These are phyloP conservation scores for Punctularia strigosozonata DNA, from an alignment of 768 basidiomycete genomes.

Conservation along the genomic window DNA sequence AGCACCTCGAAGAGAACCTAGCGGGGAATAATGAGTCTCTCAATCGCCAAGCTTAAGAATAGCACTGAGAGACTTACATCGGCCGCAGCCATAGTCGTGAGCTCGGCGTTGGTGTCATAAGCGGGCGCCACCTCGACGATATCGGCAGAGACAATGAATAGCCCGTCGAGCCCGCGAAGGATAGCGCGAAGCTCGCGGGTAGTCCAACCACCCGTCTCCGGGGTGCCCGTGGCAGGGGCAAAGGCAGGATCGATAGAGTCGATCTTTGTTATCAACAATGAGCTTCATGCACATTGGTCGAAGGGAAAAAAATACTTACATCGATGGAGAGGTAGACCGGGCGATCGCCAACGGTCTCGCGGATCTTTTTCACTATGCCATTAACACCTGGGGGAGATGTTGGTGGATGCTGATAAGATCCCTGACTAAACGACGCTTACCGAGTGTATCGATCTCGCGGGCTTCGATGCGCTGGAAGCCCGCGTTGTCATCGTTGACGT, in stretches of 20 bases:
- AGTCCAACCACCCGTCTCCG: slow-evolving; percentile 78
- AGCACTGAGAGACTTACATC: slow-evolving; percentile 27
- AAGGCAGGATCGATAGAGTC: slow-evolving; percentile 75
- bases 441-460: slow-evolving; percentile 74
- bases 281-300: slow-evolving; percentile 2
- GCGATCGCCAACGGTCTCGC: slow-evolving; percentile 57
- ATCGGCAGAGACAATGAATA: slow-evolving; percentile 71
- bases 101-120: slow-evolving; percentile 58
- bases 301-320: slow-evolving; percentile 25
- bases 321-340: slow-evolving; percentile 78
- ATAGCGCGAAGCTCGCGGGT: slow-evolving; percentile 74
- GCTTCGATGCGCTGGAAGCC: slow-evolving; percentile 81
- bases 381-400: slow-evolving; percentile 35
- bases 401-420: neutral
- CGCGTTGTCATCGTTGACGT: slow-evolving; percentile 62
- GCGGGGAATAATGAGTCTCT: slow-evolving; percentile 16
- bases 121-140: slow-evolving; percentile 81
- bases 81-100: slow-evolving; percentile 53
- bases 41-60: slow-evolving; percentile 17
- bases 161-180: slow-evolving; percentile 61
- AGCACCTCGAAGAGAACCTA: slow-evolving; percentile 67
- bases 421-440: slow-evolving; percentile 20
- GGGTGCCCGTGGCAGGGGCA: slow-evolving; percentile 77
- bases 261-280: slow-evolving; percentile 30
- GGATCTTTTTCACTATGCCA: slow-evolving; percentile 74